These are phyloP conservation scores for Onygenales sp. DNA, from an alignment of 2,329 filamentous ascomycete species.

Conservation along the genomic window DNA sequence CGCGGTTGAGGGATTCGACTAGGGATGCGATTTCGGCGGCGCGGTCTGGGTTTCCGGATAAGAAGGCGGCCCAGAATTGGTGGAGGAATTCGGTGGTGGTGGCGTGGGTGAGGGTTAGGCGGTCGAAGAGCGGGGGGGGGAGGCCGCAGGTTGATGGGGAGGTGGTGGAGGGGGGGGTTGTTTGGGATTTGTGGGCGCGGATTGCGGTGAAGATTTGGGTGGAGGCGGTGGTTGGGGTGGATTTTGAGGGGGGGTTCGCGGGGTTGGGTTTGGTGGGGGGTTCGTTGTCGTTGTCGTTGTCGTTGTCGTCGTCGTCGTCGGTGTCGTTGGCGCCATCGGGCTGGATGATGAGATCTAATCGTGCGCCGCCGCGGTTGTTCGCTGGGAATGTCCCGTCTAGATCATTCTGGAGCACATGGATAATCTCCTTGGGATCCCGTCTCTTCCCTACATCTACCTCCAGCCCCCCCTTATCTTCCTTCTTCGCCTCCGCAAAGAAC, in stretches of 20 bases:
- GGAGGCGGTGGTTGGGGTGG: conserved; percentile 48
- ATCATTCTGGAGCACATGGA: conserved; percentile 55
- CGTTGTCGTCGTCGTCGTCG: conserved; percentile 50
- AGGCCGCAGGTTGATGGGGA: conserved; percentile 37
- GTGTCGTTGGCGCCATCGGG: conserved; percentile 50
- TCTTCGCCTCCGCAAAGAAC: conserved; percentile 53
- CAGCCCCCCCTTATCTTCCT: conserved; percentile 36
- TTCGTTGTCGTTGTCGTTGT: conserved; percentile 53
- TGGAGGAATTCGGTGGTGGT: conserved; percentile 94
- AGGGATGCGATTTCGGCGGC: conserved; percentile 73
- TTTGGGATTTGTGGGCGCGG: conserved; percentile 45
- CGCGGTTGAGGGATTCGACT: conserved; percentile 70
- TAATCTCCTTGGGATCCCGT: conserved; percentile 60
- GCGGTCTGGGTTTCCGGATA: conserved; percentile 75
- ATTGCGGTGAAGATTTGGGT: conserved; percentile 51
- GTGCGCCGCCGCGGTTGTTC: conserved; percentile 57
- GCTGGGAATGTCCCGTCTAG: conserved; percentile 38
- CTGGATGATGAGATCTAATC: conserved; percentile 54
- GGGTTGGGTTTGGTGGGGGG: conserved; percentile 26
- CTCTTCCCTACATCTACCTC: conserved; percentile 48
- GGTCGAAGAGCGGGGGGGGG: conserved; percentile 47
- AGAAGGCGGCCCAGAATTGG: conserved; percentile 90
- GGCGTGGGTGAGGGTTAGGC: conserved; percentile 68
- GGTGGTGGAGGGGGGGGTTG: conserved; percentile 27
- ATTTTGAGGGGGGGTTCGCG: conserved; percentile 55